These are phyloP conservation scores for Carpinus viminea DNA, from an alignment of 306 rosid genomes.

Conservation along the genomic window DNA sequence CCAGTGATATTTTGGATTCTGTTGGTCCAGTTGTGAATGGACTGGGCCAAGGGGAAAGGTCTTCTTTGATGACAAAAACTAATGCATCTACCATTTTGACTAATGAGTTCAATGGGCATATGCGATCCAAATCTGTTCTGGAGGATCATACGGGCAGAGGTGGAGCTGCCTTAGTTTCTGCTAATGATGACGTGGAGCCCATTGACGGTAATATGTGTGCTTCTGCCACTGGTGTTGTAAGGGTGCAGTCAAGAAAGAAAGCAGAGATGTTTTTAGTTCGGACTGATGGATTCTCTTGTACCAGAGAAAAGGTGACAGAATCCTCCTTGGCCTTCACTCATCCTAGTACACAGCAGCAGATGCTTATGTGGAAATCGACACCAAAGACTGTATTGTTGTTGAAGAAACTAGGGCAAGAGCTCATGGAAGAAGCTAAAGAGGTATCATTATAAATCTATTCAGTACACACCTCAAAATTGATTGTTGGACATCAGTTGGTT, in stretches of 20 bases:
- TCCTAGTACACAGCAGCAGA: constrained; percentile 98
- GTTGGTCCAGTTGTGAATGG: constrained; percentile 42
- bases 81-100: constrained; percentile 31
- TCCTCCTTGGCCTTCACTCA: constrained; percentile 96
- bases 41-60: constrained; percentile 41
- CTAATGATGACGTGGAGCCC: constrained; percentile 47
- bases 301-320: constrained; percentile 91
- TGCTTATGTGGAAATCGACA: constrained; percentile 97
- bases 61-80: constrained; percentile 23
- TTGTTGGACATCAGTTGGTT: not conserved
- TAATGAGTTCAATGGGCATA: constrained; percentile 29
- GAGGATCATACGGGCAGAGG: constrained; percentile 36
- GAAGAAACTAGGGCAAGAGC: constrained; percentile 85
- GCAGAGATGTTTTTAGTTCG: constrained; percentile 98
- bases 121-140: constrained; percentile 36
- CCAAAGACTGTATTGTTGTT: constrained; percentile 91
- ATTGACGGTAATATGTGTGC: constrained; percentile 89
- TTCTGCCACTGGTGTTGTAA: constrained; percentile 95
- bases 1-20: constrained; percentile 42
- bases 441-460: constrained; percentile 36
- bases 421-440: constrained; percentile 99
- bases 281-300: constrained; percentile 91
- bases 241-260: constrained; percentile 95
- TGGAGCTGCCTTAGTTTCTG: constrained; percentile 39
- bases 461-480: not conserved